Evolutionary conservation across 768 basidiomycete species (phyloP).

Genomic region (Xanthoconium purpureum): DNA sequence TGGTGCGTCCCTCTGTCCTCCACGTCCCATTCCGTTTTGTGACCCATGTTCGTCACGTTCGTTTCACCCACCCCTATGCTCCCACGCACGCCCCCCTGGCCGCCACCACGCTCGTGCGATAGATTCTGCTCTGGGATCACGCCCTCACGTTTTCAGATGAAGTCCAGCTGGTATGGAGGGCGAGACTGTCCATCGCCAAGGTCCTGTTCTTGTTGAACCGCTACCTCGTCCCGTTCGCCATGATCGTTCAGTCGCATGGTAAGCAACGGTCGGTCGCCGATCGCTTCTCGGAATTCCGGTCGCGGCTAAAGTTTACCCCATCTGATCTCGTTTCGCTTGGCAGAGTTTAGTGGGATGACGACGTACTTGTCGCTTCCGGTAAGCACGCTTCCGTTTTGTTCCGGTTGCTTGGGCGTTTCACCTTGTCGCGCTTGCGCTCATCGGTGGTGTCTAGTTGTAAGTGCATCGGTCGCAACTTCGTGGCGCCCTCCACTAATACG

Average conservation of each 20-base stretch:
- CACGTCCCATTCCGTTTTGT: not conserved
- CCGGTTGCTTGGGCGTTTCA: not conserved
- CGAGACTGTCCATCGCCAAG: constrained; percentile 28
- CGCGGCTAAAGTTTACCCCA: too few species aligned
- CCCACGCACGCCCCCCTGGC: not conserved
- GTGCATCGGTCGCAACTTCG: not conserved
- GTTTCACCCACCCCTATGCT: not conserved
- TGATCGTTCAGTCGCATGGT: constrained; percentile 34
- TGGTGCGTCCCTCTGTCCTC: constrained; percentile 14
- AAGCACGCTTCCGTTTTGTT: not conserved
- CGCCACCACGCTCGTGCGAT: not conserved
- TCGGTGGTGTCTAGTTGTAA: constrained; percentile 15
- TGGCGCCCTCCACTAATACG: not conserved
- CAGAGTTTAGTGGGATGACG: constrained; percentile 24
- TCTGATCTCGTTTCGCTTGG: not conserved
- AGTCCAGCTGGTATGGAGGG: constrained; percentile 33
- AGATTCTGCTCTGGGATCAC: constrained; percentile 37
- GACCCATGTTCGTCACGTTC: not conserved
- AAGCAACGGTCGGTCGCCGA: constrained; percentile 1
- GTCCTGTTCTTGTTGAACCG: constrained; percentile 35
- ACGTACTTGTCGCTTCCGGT: constrained; percentile 14
- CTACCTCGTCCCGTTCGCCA: constrained; percentile 30
- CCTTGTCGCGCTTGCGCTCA: not conserved
- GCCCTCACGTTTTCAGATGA: constrained; percentile 34
- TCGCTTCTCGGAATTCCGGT: too few species aligned